phyloP scores from a whole-genome alignment of 176 grass and related monocot genomes.

The barley (Hordeum vulgare) region DNA sequence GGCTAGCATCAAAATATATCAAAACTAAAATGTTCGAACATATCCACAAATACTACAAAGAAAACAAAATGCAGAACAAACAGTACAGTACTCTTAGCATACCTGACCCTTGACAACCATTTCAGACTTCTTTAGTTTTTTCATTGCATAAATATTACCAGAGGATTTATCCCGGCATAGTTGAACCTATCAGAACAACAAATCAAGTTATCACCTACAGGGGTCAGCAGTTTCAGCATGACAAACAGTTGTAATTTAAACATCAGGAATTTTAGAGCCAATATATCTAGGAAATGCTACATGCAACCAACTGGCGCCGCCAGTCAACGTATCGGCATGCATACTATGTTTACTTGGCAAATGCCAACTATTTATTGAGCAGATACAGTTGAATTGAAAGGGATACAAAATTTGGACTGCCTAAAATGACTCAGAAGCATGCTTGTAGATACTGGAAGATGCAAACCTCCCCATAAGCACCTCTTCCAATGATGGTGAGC shows the following conservation, averaged over 20 bases:
- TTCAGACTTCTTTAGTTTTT: constrained; percentile 64
- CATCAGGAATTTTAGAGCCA: not conserved
- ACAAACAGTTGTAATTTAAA: not conserved
- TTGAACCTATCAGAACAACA: constrained; percentile 28
- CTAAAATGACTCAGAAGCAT: not conserved
- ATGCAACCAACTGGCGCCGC: not conserved
- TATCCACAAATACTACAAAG: not conserved
- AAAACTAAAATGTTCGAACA: not conserved
- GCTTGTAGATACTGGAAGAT: not conserved
- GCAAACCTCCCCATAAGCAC: constrained; percentile 61
- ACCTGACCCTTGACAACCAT: constrained; percentile 67
- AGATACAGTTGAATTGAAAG: not conserved
- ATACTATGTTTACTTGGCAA: not conserved
- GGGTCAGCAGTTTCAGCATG: not conserved
- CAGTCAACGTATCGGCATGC: not conserved
- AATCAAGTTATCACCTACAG: not conserved
- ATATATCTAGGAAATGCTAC: not conserved
- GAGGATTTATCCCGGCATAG: constrained; percentile 50
- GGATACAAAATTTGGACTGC: not conserved
- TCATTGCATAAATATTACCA: constrained; percentile 55
- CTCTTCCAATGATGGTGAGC: constrained; percentile 62
- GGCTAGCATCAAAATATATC: not conserved
- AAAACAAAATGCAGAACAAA: not conserved
- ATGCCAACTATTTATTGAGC: constrained; percentile 12
- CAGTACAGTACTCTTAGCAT: not conserved